Percentiles rank a stretch among this genome's conserved stretches.
Evolutionary conservation across 83 land plant species (phyloP).

Genomic region (Isoetes engelmannii): DNA sequence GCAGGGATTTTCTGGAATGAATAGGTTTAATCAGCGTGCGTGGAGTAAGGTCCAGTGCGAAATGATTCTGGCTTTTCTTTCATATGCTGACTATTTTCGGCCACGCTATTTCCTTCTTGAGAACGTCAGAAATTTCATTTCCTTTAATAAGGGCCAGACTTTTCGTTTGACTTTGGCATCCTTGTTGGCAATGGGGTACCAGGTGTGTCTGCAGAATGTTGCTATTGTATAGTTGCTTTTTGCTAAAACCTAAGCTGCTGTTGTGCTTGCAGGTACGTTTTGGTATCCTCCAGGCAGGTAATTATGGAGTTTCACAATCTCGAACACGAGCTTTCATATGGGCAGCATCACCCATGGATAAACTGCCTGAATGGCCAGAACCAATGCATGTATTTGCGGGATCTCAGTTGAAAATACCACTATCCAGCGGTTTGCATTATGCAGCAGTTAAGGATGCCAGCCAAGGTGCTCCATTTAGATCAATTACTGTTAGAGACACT

Average conservation of each 20-base stretch:
- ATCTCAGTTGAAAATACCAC: slow-evolving; percentile 60
- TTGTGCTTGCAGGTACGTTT: slow-evolving; percentile 68
- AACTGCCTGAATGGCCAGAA: slow-evolving; percentile 96
- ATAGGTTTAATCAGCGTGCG: slow-evolving; percentile 81
- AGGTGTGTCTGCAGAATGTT: slow-evolving; percentile 40
- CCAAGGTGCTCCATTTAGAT: slow-evolving; percentile 78
- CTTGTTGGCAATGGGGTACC: slow-evolving; percentile 96
- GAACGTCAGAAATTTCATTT: slow-evolving; percentile 92
- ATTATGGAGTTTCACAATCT: slow-evolving; percentile 95
- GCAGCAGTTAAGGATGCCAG: slow-evolving; percentile 79
- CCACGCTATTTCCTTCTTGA: slow-evolving; percentile 87
- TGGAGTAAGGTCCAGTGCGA: slow-evolving; percentile 99
- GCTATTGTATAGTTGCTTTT: not conserved
- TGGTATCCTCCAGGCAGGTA: slow-evolving; percentile 97
- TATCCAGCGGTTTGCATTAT: slow-evolving; percentile 54
- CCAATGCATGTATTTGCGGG: slow-evolving; percentile 87
- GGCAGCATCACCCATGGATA: slow-evolving; percentile 90
- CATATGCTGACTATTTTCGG: slow-evolving; percentile 91
- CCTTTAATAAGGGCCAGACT: slow-evolving; percentile 97
- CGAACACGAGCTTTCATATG: slow-evolving; percentile 94
- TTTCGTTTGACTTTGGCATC: slow-evolving; percentile 84
- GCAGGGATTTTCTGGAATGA: slow-evolving; percentile 99
- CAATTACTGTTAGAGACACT: slow-evolving; percentile 91
- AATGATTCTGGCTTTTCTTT: slow-evolving; percentile 90
- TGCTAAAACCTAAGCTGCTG: not conserved